phyloP scores from a whole-genome alignment of 441 rosid genomes.

The Arabidopsis hybrid region DNA sequence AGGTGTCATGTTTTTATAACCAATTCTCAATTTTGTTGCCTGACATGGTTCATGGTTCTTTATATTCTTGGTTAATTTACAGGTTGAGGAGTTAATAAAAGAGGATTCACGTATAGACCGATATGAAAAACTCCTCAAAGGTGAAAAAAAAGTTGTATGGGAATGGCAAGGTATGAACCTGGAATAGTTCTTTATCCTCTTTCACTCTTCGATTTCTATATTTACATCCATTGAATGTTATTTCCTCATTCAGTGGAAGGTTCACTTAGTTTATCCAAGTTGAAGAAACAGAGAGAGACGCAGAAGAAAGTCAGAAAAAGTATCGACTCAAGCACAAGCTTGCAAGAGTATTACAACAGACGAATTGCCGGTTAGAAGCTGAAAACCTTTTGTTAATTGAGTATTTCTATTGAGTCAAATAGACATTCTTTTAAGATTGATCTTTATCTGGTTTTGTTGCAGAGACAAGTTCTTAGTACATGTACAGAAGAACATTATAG shows the following conservation, averaged over 20 bases:
- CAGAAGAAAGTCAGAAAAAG: conserved; percentile 30
- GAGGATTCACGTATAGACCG: conserved; percentile 93
- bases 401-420: conserved; percentile 5
- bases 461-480: conserved; percentile 36
- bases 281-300: conserved; percentile 52
- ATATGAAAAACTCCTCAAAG: conserved; percentile 82
- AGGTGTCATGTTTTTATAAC: neutral
- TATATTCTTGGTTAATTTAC: conserved; percentile 35
- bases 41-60: conserved; percentile 16
- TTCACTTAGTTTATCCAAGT: conserved; percentile 67
- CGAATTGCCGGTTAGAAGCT: conserved; percentile 27
- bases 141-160: conserved; percentile 96
- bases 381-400: neutral
- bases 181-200: neutral
- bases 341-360: conserved; percentile 39
- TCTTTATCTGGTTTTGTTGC: conserved; percentile 22
- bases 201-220: neutral
- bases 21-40: neutral
- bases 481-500: neutral
- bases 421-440: conserved; percentile 3
- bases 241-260: conserved; percentile 67
- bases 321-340: conserved; percentile 10
- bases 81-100: conserved; percentile 86
- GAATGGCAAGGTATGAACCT: conserved; percentile 89
- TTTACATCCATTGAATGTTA: conserved; percentile 15